These are phyloP conservation scores for Hirsutella thompsonii DNA, from an alignment of 2,329 filamentous ascomycete species.

Conservation along the genomic window DNA sequence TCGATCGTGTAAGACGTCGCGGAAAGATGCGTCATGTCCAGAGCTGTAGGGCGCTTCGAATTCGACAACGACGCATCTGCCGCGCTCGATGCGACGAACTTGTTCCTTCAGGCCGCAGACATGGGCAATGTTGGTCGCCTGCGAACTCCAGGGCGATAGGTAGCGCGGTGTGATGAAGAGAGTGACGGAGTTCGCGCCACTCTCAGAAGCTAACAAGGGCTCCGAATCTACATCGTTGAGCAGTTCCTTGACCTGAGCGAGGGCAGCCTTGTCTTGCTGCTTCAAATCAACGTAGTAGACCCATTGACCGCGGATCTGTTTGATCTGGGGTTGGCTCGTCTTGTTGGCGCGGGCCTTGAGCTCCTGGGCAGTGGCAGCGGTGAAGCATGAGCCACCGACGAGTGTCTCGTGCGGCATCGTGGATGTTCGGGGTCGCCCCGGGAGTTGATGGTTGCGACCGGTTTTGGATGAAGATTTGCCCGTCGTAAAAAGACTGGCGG, in stretches of 20 bases:
- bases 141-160: constrained; percentile 95
- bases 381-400: constrained; percentile 36
- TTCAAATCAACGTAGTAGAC: constrained; percentile 56
- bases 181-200: constrained; percentile 35
- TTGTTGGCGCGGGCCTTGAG: constrained; percentile 31
- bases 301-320: constrained; percentile 39
- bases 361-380: constrained; percentile 28
- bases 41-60: constrained; percentile 34
- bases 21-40: constrained; percentile 39
- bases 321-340: constrained; percentile 28
- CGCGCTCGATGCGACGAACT: constrained; percentile 73
- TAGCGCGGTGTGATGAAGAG: constrained; percentile 71
- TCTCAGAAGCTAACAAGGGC: constrained; percentile 12
- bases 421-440: not conserved
- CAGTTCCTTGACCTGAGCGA: constrained; percentile 34
- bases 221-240: constrained; percentile 25
- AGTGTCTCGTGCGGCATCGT: constrained; percentile 23
- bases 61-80: constrained; percentile 59
- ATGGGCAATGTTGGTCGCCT: constrained; percentile 85
- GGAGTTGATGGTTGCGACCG: too few species aligned
- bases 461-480: too few species aligned
- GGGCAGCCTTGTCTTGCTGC: constrained; percentile 25
- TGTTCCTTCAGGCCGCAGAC: constrained; percentile 69
- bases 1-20: constrained; percentile 72
- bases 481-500: too few species aligned